Base-by-base conservation (phyloP, 257 asterid species). In the Solanum raphanifolium region DNA sequence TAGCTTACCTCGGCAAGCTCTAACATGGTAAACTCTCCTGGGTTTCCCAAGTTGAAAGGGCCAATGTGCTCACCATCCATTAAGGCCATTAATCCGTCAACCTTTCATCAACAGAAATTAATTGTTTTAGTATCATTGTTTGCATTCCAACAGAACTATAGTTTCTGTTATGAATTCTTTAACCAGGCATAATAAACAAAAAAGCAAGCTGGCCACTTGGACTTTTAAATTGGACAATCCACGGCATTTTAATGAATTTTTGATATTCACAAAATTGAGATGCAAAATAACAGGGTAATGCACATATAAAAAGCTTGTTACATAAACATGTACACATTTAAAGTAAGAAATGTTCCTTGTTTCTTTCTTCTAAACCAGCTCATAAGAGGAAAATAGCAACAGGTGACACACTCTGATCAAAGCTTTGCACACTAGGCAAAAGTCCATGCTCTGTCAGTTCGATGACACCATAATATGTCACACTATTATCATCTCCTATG, bases 1-100 rank as follows among this genome's bases (percentile, higher is more conserved):
- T 46, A n/a, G 88, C 90, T 36, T 68, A 92, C 94, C 93, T 92
- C 92, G 3, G 93, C 93, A 41, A 92, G 94, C 88, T 92, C 93
- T 83, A 92, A 68, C 93, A 92, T 92, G 48, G 94, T 91, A 89
- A 92, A 92, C 89, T 92, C 94, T 82, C 94, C 94, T 15, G 93
- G 94, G 85, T 92, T 92, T 23, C 94, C 94, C 91, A 92, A 87
- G 91, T 92, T 92, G 92, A 92, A 92, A 13, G 94, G 94, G 16
- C 94, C 94, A 39, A 90, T 91, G 9, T 91, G 93, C 84, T 92
- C 94, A 6, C 91, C 84, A 86, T 92, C 94, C 94, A 92, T 92
- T 88, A 92, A 84, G 48, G 93, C 93, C 88, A 90, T 85, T 86
- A 92, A 69, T 60, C 94, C 94, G 76, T 92, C 92, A 81, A 92